Evolutionary conservation across 1,284 basidiomycete genomes (phyloP).

Genomic region (Tylopilus sp.): DNA sequence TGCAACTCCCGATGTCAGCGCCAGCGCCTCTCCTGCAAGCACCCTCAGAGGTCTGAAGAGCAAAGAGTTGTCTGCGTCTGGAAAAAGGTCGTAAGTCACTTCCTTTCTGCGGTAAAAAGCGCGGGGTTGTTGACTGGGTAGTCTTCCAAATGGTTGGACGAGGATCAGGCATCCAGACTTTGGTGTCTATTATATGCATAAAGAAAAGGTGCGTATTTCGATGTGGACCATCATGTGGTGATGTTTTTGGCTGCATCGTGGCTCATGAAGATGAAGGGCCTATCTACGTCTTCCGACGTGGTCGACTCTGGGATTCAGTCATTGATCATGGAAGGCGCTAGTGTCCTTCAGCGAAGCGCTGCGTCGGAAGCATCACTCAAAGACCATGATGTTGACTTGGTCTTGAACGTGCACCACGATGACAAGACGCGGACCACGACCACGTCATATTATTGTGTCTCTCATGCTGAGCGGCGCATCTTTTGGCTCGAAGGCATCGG

Average conservation of each 20-base stretch:
- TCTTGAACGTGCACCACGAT: conserved; percentile 26
- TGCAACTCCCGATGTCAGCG: too few species aligned
- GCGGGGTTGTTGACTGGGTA: too few species aligned
- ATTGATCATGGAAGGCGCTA: conserved; percentile 23
- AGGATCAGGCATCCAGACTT: too few species aligned
- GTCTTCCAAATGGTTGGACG: too few species aligned
- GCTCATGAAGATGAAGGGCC: conserved; percentile 19
- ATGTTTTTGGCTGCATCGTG: neutral
- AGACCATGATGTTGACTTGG: conserved; percentile 24
- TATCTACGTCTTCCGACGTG: conserved; percentile 37
- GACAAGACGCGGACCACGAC: neutral
- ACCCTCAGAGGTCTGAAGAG: too few species aligned
- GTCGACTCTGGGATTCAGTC: conserved; percentile 8
- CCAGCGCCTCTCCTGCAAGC: too few species aligned
- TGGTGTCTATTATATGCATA: too few species aligned
- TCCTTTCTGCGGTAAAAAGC: too few species aligned
- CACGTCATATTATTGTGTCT: conserved; percentile 40
- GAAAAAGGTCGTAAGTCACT: too few species aligned
- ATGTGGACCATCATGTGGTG: neutral
- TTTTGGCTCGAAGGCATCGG: conserved; percentile 42
- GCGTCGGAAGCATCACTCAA: conserved; percentile 17
- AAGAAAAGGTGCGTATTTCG: too few species aligned
- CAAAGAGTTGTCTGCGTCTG: too few species aligned
- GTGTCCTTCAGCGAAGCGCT: conserved; percentile 10
- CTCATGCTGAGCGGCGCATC: conserved; percentile 36